Evolutionary conservation across 257 asterid species (phyloP).

Genomic region (Paulownia fortunei): DNA sequence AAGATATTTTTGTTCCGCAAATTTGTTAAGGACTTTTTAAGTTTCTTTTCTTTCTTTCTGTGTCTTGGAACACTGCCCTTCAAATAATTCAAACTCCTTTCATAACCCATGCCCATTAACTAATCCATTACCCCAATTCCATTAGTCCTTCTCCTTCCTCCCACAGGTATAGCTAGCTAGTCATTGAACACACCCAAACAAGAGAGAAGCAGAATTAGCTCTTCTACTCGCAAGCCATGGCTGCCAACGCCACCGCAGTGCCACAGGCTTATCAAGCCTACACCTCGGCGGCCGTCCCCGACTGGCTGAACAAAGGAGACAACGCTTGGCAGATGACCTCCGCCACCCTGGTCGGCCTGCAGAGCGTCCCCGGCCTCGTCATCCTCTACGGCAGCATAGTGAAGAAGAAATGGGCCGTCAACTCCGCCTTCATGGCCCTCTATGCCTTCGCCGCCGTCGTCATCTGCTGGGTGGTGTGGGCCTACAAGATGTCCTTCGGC

Average conservation of each 20-base stretch:
- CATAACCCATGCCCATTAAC: too few species aligned
- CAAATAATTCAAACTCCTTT: too few species aligned
- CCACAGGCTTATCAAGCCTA: conserved; percentile 57
- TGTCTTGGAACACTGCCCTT: too few species aligned
- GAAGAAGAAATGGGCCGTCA: conserved; percentile 69
- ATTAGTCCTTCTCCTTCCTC: too few species aligned
- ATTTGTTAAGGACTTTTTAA: too few species aligned
- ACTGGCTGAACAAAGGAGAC: conserved; percentile 75
- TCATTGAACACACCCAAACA: too few species aligned
- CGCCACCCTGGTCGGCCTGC: conserved; percentile 70
- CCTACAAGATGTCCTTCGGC: conserved; percentile 67
- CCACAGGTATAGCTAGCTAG: too few species aligned
- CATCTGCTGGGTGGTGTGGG: conserved; percentile 67
- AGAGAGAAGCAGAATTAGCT: too few species aligned
- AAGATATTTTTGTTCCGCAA: too few species aligned
- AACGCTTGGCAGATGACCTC: conserved; percentile 75
- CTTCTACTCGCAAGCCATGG: conserved; percentile 19
- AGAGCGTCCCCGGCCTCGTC: conserved; percentile 65
- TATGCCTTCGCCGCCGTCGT: conserved; percentile 70
- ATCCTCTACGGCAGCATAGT: conserved; percentile 69
- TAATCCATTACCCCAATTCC: too few species aligned
- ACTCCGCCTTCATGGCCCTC: conserved; percentile 73
- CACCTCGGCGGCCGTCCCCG: conserved; percentile 53
- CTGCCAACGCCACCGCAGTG: conserved; percentile 37
- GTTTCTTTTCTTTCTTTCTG: too few species aligned